Percentiles rank a stretch among this genome's conserved stretches.
These are phyloP conservation scores for Polytolypa hystricis DNA, from an alignment of 2,329 filamentous ascomycete genomes.

Conservation along the genomic window DNA sequence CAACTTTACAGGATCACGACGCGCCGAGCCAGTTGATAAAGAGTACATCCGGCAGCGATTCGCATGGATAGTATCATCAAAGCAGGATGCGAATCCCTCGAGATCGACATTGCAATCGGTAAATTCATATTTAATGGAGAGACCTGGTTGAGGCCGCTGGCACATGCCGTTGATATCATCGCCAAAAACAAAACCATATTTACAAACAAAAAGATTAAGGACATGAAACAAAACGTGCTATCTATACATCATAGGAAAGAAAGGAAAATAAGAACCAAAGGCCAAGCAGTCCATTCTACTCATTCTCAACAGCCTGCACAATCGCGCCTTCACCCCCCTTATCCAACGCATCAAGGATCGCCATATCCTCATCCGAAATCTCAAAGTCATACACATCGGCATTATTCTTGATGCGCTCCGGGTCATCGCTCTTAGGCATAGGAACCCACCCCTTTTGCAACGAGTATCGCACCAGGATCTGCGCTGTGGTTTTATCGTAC, in stretches of 20 bases:
- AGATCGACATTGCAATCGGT: slow-evolving; percentile 80
- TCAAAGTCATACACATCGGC: slow-evolving; percentile 51
- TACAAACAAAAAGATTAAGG: no score
- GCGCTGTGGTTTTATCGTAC: slow-evolving; percentile 61
- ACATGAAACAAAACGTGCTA: no score
- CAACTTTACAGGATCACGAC: slow-evolving; percentile 19
- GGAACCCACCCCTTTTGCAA: slow-evolving; percentile 67
- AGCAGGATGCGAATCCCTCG: slow-evolving; percentile 72
- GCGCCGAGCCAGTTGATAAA: slow-evolving; percentile 50
- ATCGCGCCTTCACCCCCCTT: slow-evolving; percentile 38
- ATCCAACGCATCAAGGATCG: slow-evolving; percentile 40
- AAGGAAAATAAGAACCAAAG: no score
- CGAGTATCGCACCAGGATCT: slow-evolving; percentile 70
- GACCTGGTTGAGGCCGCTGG: slow-evolving; percentile 13
- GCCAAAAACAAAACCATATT: no score
- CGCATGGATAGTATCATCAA: slow-evolving; percentile 69
- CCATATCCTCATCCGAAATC: slow-evolving; percentile 48
- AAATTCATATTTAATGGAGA: slow-evolving; percentile 72
- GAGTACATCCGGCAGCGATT: slow-evolving; percentile 63
- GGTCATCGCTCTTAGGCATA: slow-evolving; percentile 62
- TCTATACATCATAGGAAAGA: no score
- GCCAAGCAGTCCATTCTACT: no score
- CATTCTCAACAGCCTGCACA: slow-evolving; percentile 37
- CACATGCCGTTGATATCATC: no score
- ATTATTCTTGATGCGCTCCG: slow-evolving; percentile 56